Base-by-base conservation (phyloP, 257 asterid genomes). In the Solanum chiquidenum region DNA sequence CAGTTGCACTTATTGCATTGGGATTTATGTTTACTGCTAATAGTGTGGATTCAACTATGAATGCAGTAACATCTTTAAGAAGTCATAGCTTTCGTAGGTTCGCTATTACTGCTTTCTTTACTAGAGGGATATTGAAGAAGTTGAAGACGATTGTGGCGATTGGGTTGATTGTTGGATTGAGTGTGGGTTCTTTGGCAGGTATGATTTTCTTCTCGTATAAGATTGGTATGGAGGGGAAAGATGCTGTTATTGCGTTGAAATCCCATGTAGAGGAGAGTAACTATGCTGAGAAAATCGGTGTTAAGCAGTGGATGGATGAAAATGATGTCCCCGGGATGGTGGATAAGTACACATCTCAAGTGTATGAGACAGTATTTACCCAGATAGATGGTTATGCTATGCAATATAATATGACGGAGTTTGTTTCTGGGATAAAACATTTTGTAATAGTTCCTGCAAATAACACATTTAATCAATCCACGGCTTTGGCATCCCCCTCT, bases 301-400 rank as follows among this genome's bases (percentile, higher is more conserved):
- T 97, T 21, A 94, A 89, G 92, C 88, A 95, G 88, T 97, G 99
- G 99, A 96, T 97, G 98, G 99, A 95, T 14, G 99, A 97, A 66
- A 95, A 95, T 74, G 99, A 97, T 87, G 95, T 97, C 23, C 96
- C 99, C 0, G 96, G 94, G n/a, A 93, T 94, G 96, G 94, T 97
- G 89, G 99, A 96, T 86, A 94, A 62, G 92, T 96, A 96, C 71
- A 90, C 95, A 2, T 88, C 98, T 3, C 94, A 95, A 91, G 86
- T 94, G 6, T 97, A 96, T 49, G 98, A 94, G 83, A 95, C 99
- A 0, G 96, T 95, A 8, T 95, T 93, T 3, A 94, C 91, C 16
- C 99, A 97, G 89, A 96, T 97, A 38, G 99, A 97, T 87, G 86
- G 90, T 64, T 88, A 91, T 31, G 99, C 99, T 62, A 83, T 93